phyloP scores from a whole-genome alignment of 139 green algal species.

The Zygnema circumcarinatum region DNA sequence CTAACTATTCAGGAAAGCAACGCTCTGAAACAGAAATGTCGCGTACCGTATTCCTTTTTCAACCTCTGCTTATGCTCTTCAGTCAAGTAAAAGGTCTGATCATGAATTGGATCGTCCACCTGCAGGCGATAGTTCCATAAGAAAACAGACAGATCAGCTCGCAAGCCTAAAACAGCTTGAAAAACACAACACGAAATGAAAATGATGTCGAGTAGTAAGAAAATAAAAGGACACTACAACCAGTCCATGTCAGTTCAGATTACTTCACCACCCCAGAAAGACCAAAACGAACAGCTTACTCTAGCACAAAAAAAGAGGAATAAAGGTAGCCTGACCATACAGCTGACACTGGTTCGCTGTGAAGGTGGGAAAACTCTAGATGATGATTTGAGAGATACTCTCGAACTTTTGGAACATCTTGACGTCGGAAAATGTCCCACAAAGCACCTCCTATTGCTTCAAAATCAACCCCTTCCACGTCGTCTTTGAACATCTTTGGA shows the following conservation, averaged over 20 bases:
- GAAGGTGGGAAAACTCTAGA: slow-evolving; percentile 40
- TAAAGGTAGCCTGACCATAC: too few species aligned
- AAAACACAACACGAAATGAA: not conserved
- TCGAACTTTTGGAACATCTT: slow-evolving; percentile 56
- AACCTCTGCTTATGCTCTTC: slow-evolving; percentile 51
- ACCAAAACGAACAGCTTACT: too few species aligned
- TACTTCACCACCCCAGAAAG: too few species aligned
- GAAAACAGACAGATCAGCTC: not conserved
- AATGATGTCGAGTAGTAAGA: not conserved
- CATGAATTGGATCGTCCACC: slow-evolving; percentile 60
- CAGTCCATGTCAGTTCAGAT: too few species aligned
- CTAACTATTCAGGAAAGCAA: too few species aligned
- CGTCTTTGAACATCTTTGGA: slow-evolving; percentile 38
- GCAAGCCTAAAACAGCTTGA: too few species aligned
- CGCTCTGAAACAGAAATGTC: too few species aligned
- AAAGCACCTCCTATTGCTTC: slow-evolving; percentile 68
- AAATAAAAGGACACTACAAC: slow-evolving; percentile 13
- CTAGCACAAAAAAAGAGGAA: too few species aligned
- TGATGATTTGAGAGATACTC: slow-evolving; percentile 35
- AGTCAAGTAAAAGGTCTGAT: slow-evolving; percentile 60
- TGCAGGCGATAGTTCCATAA: slow-evolving; percentile 44
- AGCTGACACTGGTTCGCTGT: slow-evolving; percentile 44
- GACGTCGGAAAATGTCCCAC: slow-evolving; percentile 84
- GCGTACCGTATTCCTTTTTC: slow-evolving; percentile 51
- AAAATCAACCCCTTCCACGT: slow-evolving; percentile 23